Conservation (phyloP, 2,329 filamentous ascomycete species). For the Alternaria sp. region DNA sequence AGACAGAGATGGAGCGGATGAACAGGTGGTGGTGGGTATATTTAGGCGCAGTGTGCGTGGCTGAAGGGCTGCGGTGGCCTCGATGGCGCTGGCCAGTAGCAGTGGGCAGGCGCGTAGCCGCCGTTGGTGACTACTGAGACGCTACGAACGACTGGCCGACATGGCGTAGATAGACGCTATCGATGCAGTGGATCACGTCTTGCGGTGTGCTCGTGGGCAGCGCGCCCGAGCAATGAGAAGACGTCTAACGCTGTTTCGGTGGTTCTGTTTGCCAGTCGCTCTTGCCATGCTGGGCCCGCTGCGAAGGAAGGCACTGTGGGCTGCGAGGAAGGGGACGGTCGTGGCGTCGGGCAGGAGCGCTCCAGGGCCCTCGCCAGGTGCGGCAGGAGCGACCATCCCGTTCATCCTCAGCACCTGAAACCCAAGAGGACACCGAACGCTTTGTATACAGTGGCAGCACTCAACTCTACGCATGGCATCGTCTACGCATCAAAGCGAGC, state of each 20-base stretch:
- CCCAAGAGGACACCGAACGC: constrained; percentile 5
- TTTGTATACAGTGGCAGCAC: constrained; percentile 14
- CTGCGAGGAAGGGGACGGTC: not conserved
- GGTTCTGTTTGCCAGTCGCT: constrained; percentile 16
- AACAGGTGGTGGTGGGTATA: constrained; percentile 22
- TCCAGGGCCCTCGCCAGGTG: constrained; percentile 11
- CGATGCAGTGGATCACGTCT: constrained; percentile 27
- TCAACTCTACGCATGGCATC: not conserved
- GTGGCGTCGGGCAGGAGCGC: constrained; percentile 8
- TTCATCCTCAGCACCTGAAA: constrained; percentile 1
- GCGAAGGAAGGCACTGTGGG: constrained; percentile 1
- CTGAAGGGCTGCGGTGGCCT: constrained; percentile 23
- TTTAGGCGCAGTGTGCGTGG: constrained; percentile 35
- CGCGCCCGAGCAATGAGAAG: constrained; percentile 37
- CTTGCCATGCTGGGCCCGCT: constrained; percentile 14
- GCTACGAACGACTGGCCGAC: constrained; percentile 35
- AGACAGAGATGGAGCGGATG: constrained; percentile 11
- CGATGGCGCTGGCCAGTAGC: constrained; percentile 23
- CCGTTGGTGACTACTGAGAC: constrained; percentile 28
- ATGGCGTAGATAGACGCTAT: constrained; percentile 36
- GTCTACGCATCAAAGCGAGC: constrained; percentile 6
- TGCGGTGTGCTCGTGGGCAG: constrained; percentile 36
- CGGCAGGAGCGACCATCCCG: constrained; percentile 12
- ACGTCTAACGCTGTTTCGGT: constrained; percentile 11
- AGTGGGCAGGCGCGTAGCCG: constrained; percentile 30